phyloP scores from a whole-genome alignment of 371 early-diverging fungal genomes.

The Actinomortierella wolfii region DNA sequence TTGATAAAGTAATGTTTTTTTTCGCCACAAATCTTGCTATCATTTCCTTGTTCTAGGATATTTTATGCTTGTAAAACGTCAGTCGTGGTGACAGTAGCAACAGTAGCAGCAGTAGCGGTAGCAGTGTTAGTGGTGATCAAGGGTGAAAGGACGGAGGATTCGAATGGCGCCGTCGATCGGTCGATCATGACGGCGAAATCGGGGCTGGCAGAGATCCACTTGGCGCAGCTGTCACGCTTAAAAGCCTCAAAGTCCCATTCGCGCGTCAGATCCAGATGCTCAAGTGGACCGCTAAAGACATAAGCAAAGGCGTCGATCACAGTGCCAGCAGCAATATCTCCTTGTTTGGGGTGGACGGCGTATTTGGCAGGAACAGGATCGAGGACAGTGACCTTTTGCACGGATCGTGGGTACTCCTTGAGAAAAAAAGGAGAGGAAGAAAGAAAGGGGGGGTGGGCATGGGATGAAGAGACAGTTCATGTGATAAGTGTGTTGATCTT shows the following conservation, averaged over 20 bases:
- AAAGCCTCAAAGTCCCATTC: conserved; percentile 37
- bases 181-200: conserved; percentile 23
- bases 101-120: too few relatives aligned
- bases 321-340: conserved; percentile 10
- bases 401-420: conserved; percentile 21
- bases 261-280: conserved; percentile 16
- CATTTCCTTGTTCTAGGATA: too few relatives aligned
- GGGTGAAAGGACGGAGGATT: too few relatives aligned
- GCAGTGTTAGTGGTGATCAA: too few relatives aligned
- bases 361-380: conserved; percentile 14
- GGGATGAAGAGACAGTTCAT: too few relatives aligned
- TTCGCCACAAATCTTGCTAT: too few relatives aligned
- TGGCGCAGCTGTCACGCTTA: conserved; percentile 18
- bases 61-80: too few relatives aligned
- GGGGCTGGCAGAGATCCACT: conserved; percentile 18
- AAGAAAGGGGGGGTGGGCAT: too few relatives aligned
- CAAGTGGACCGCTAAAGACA: conserved; percentile 12
- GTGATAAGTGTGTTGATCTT: too few relatives aligned
- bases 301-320: conserved; percentile 18
- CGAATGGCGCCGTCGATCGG: background rate
- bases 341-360: background rate
- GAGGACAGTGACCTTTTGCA: conserved; percentile 6
- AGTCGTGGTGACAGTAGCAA: too few relatives aligned
- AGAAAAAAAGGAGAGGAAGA: too few relatives aligned
- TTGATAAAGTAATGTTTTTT: too few relatives aligned